A percentile compares a stretch with the other conserved stretches of the same genome.
Conservation (phyloP, 2,329 filamentous ascomycete species). For the Microdochium nivale region DNA sequence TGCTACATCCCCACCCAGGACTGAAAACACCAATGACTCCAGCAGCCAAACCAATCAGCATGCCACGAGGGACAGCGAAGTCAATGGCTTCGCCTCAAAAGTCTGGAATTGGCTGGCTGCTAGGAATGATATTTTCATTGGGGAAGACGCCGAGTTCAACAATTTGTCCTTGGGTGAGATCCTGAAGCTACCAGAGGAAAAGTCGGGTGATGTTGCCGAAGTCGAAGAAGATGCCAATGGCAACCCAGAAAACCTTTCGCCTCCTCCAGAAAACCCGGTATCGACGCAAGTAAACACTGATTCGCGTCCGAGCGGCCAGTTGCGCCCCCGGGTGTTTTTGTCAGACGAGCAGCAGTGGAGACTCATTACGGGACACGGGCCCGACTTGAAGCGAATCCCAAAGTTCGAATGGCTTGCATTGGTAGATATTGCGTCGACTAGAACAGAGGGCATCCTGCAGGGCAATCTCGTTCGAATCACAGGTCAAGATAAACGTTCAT, state of each 20-base stretch:
- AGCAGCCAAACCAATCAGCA: neutral
- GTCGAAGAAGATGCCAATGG: neutral
- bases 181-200: slow-evolving; percentile 25
- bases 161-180: slow-evolving; percentile 29
- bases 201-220: slow-evolving; percentile 3
- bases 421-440: slow-evolving; percentile 46
- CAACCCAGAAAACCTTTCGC: neutral
- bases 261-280: neutral
- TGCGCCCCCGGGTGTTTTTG: slow-evolving; percentile 31
- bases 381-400: slow-evolving; percentile 50
- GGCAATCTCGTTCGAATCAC: slow-evolving; percentile 49
- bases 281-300: slow-evolving; percentile 3
- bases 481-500: slow-evolving; percentile 54
- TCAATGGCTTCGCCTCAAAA: slow-evolving; percentile 22
- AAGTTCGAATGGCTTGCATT: slow-evolving; percentile 51
- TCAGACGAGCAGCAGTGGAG: slow-evolving; percentile 51
- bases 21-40: neutral
- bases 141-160: slow-evolving; percentile 24
- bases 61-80: neutral
- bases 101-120: slow-evolving; percentile 31
- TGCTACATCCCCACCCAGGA: neutral
- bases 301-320: neutral
- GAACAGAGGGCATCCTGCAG: slow-evolving; percentile 48
- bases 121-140: slow-evolving; percentile 31
- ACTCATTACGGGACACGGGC: slow-evolving; percentile 47